Evolutionary conservation across 805 yeast genomes (phyloP), one percentile per base, ranked within the genome.

Genomic region (Saturnispora galanensis): DNA sequence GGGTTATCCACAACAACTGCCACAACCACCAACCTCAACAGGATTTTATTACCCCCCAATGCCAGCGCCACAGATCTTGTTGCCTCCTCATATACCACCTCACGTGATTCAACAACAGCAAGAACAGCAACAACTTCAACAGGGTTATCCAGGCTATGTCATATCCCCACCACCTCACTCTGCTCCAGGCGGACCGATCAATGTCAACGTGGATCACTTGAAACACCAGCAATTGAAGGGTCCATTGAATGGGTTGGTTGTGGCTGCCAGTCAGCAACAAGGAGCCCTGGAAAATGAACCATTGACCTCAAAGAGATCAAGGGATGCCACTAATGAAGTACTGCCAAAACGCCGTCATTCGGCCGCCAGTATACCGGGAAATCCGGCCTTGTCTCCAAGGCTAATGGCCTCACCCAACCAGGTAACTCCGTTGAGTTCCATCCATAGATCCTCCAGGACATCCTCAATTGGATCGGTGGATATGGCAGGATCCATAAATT

Each of bases 281-380:
- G 13, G 34, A 28, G 12, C 26, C 10, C 17, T 10, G 29, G 16
- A 13, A 18, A 11, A 15, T 34, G 28, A n/a, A 41, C 17, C 10
- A 21, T 21, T 21, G 7, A 13, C 11, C 40, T 49, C 56, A 0
- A 31, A 55, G 26, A 39, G 65, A 34, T 58, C 59, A 46, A 47
- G 63, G 33, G 60, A 56, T 36, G 38, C 55, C 8, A 38, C 50
- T 31, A 60, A 57, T 21, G 64, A 59, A n/a, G 46, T 52, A 2
- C 15, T 35, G 11, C 38, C 50, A 4, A 42, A 46, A 10, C 55
- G 65, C 36, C 56, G 65, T 45, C 64, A 60, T 42, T 61, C 65
- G 9, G 64, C 62, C 10, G 64, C 65, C 11, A 56, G 63, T 6
- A 52, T 59, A 10, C 42, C 51, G 10, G 28, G 10, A 8, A 35